These are phyloP conservation scores for Pigoraptor vietnamica DNA, from an alignment of 78 protist species.

Conservation along the genomic window DNA sequence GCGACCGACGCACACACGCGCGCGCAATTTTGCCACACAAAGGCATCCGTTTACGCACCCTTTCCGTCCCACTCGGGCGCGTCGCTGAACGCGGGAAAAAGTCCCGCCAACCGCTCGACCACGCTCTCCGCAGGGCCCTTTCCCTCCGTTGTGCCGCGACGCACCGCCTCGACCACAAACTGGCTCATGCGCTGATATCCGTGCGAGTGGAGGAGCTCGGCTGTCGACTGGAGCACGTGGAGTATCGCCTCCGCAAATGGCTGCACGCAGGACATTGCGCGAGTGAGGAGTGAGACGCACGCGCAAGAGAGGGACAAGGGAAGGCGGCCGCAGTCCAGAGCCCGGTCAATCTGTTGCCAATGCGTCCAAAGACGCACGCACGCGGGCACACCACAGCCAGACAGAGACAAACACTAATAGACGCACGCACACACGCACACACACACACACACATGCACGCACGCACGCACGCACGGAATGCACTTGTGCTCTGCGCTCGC, in stretches of 20 bases:
- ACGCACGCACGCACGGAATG: not conserved
- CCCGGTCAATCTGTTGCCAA: no score
- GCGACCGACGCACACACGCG: no score
- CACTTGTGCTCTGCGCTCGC: no score
- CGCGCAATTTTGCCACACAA: not conserved
- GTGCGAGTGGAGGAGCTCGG: not conserved
- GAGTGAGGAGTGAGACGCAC: not conserved
- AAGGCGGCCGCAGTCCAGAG: no score
- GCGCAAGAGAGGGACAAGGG: no score
- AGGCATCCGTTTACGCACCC: not conserved
- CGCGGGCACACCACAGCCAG: no score
- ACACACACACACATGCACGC: not conserved
- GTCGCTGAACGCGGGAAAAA: not conserved
- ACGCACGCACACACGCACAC: not conserved
- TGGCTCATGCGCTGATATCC: not conserved
- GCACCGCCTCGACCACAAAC: not conserved
- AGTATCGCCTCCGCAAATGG: not conserved
- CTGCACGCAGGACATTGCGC: not conserved
- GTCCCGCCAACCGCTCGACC: not conserved
- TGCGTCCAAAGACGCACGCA: no score
- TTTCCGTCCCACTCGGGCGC: not conserved
- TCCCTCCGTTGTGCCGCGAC: not conserved
- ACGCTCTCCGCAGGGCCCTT: not conserved
- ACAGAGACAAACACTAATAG: not conserved
- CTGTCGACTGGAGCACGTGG: not conserved